Percentiles rank a stretch among this genome's conserved stretches.
phyloP scores from a whole-genome alignment of 164 flowering plant species.

The Berberis vulgaris region DNA sequence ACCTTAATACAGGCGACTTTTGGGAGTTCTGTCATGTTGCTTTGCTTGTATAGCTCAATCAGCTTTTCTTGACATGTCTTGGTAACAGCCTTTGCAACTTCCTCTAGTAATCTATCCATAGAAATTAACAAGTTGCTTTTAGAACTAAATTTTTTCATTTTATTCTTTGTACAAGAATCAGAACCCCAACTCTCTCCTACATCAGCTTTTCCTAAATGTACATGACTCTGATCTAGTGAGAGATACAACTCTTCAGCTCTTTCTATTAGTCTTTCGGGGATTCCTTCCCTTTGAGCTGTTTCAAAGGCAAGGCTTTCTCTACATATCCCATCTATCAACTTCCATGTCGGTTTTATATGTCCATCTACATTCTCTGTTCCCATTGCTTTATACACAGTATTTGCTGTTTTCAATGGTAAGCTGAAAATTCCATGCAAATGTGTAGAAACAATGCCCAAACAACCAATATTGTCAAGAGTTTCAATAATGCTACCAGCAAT shows the following conservation, averaged over 20 bases:
- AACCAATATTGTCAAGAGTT: slow-evolving; percentile 68
- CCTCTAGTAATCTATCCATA: slow-evolving; percentile 23
- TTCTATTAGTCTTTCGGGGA: slow-evolving; percentile 57
- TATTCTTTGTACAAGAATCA: slow-evolving; percentile 7
- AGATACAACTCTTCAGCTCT: slow-evolving; percentile 78
- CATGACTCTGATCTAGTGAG: slow-evolving; percentile 30
- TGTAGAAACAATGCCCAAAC: slow-evolving; percentile 90
- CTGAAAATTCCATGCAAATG: slow-evolving; percentile 84
- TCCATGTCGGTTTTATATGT: slow-evolving; percentile 80
- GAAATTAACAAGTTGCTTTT: slow-evolving; percentile 11
- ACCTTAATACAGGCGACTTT: slow-evolving; percentile 42
- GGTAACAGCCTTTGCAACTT: slow-evolving; percentile 42
- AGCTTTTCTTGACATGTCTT: slow-evolving; percentile 51
- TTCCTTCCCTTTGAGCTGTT: slow-evolving; percentile 85
- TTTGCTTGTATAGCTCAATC: slow-evolving; percentile 37
- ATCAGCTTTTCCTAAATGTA: slow-evolving; percentile 8
- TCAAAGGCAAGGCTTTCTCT: slow-evolving; percentile 97
- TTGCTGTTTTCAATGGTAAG: slow-evolving; percentile 58
- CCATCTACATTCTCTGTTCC: slow-evolving; percentile 60
- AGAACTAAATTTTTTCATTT: background rate
- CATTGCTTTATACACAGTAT: slow-evolving; percentile 73
- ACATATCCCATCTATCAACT: slow-evolving; percentile 78
- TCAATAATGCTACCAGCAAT: slow-evolving; percentile 94
- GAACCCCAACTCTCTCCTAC: slow-evolving; percentile 3
- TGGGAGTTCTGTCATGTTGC: slow-evolving; percentile 22